Conservation (phyloP, 2,329 filamentous ascomycete species). For the Fusarium sp. region DNA sequence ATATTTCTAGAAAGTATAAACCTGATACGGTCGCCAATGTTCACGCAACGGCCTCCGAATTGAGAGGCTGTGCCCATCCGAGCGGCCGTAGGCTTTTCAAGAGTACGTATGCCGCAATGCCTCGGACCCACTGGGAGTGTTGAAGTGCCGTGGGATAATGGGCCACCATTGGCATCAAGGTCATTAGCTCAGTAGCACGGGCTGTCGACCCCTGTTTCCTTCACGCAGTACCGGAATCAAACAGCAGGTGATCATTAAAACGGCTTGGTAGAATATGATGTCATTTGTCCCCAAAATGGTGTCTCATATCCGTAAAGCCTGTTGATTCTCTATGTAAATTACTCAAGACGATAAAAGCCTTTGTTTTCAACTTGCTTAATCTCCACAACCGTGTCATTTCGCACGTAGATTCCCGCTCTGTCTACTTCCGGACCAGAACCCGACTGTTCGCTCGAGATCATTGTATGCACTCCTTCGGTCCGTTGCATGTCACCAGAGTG, state of each 20-base stretch:
- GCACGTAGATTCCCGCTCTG: slow-evolving; percentile 5
- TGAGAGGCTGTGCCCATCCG: not conserved
- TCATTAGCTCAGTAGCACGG: not conserved
- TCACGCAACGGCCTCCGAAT: not conserved
- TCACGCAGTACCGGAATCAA: not conserved
- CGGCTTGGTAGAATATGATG: not conserved
- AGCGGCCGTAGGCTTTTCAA: not conserved
- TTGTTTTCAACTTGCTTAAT: not conserved
- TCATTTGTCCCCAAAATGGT: not conserved
- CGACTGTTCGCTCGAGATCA: slow-evolving; percentile 14
- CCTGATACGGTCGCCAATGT: no score
- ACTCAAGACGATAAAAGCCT: not conserved
- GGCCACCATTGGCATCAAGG: not conserved
- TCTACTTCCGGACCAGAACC: not conserved
- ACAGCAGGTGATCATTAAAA: not conserved
- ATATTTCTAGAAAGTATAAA: not conserved
- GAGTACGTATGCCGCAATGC: not conserved
- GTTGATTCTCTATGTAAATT: not conserved
- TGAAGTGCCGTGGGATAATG: not conserved
- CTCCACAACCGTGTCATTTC: slow-evolving; percentile 25
- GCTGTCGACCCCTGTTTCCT: not conserved
- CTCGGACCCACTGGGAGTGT: not conserved
- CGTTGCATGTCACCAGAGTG: not conserved
- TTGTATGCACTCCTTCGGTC: slow-evolving; percentile 7
- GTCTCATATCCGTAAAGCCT: no score